These are phyloP conservation scores for Corylus heterophylla DNA, from an alignment of 306 rosid genomes.

Conservation along the genomic window DNA sequence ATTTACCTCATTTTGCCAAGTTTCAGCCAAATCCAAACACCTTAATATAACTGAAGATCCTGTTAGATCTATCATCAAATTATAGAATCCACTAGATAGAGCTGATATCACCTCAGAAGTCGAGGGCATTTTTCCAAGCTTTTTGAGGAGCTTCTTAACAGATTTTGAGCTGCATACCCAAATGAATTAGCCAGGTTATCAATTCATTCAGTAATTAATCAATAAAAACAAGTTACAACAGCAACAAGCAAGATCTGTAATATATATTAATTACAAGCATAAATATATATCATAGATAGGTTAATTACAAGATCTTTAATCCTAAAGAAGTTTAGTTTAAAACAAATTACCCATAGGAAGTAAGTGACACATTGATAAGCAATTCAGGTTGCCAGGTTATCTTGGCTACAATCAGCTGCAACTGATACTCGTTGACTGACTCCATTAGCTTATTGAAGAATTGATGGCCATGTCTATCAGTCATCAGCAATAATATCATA, in stretches of 20 bases:
- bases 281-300: no score
- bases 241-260: no score
- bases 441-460: constrained; percentile 26
- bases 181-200: background rate
- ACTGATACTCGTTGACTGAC: background rate
- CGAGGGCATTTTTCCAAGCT: constrained; percentile 12
- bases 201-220: background rate
- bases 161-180: constrained; percentile 20
- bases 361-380: background rate
- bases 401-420: constrained; percentile 9
- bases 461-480: background rate
- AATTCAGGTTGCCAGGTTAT: background rate
- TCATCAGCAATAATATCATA: background rate
- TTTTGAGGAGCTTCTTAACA: constrained; percentile 22
- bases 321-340: background rate
- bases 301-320: no score
- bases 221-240: background rate
- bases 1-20: constrained; percentile 18
- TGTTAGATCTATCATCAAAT: constrained; percentile 13
- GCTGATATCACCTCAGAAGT: background rate
- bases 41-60: constrained; percentile 16
- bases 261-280: no score
- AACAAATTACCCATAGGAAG: background rate
- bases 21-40: constrained; percentile 14
- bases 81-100: background rate